phyloP scores from a whole-genome alignment of 2,329 filamentous ascomycete genomes.

The Arthrocladium fulminans region DNA sequence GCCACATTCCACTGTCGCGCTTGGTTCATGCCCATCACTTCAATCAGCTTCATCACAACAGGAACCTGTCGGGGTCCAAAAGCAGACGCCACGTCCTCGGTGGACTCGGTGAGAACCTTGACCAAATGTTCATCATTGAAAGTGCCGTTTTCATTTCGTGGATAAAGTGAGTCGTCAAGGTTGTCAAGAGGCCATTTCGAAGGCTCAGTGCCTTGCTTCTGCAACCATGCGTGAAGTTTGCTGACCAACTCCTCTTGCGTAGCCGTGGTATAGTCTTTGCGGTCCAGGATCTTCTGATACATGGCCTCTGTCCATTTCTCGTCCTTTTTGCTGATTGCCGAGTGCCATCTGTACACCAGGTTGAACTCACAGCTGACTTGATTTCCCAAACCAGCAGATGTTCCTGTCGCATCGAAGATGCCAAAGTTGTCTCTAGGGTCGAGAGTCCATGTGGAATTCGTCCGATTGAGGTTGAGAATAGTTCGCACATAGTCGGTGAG shows the following conservation, averaged over 20 bases:
- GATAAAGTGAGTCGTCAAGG: slow-evolving; percentile 51
- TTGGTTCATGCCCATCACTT: slow-evolving; percentile 71
- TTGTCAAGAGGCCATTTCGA: slow-evolving; percentile 53
- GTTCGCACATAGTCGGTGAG: slow-evolving; percentile 24
- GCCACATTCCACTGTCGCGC: slow-evolving; percentile 56
- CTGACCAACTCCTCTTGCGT: slow-evolving; percentile 52
- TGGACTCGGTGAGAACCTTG: slow-evolving; percentile 55
- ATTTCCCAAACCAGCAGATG: slow-evolving; percentile 67
- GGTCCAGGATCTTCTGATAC: slow-evolving; percentile 50
- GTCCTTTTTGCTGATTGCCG: slow-evolving; percentile 64
- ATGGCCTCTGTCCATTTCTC: slow-evolving; percentile 71
- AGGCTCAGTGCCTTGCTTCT: slow-evolving; percentile 55
- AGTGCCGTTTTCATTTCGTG: slow-evolving; percentile 48
- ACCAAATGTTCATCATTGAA: slow-evolving; percentile 71
- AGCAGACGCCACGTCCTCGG: slow-evolving; percentile 60
- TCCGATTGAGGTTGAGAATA: slow-evolving; percentile 24
- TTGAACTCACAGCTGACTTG: slow-evolving; percentile 85
- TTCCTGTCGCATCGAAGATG: slow-evolving; percentile 36
- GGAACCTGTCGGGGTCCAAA: slow-evolving; percentile 68
- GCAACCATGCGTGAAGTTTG: slow-evolving; percentile 56
- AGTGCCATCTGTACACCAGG: slow-evolving; percentile 80
- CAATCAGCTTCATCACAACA: slow-evolving; percentile 60
- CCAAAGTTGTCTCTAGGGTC: slow-evolving; percentile 22
- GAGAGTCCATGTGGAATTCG: slow-evolving; percentile 23
- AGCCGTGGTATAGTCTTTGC: slow-evolving; percentile 48